Evolutionary conservation across 2,329 filamentous ascomycete genomes (phyloP), one percentile per base, ranked within the genome.

Genomic region (Cryphonectria naterciae): DNA sequence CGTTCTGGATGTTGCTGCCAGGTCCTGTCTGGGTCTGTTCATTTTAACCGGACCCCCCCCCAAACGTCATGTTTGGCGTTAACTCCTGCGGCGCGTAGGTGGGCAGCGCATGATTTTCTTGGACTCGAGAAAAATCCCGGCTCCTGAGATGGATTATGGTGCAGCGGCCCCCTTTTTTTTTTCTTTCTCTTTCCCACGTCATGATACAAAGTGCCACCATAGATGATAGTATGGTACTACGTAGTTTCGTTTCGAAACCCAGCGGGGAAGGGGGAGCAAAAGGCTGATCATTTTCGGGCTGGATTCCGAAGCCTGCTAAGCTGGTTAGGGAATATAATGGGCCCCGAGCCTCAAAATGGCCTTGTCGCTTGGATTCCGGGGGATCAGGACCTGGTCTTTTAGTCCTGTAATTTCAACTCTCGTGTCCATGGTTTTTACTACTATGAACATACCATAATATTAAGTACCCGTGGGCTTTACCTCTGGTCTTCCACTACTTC

Each of bases 201-300:
- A 35, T 52, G 62, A 54, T 64, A 19, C 39, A 43, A 28, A 28
- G 25, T 25, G 37, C 46, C 22, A 49, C 46, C 46, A n/a, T 49
- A 32, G 1, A 32, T 32, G 32, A 32, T 32, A 49, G 46, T 10
- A 49, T 49, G 46, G 8, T n/a, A 49, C 46, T 10, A n/a, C n/a
- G 46, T 49, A 10, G 46, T 49, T 49, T 49, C 46, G 68, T 72
- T 72, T 72, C 63, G 71, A 71, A 71, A 72, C 71, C 56, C 22
- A 37, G 63, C 63, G 28, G 63, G 61, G 39, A 41, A 8, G 37
- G 8, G 11, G 25, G 7, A 28, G 61, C 66, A 46, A 66, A 66
- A 67, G 46, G 15, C 25, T 58, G 28, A 25, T 28, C 25, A 49
- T 28, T 67, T 49, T 67, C 17, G 66, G 66, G 52, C 2, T n/a